Percentiles rank a stretch among this genome's conserved stretches.
These are phyloP conservation scores for Sphagnurus paluster DNA, from an alignment of 1,284 basidiomycete genomes.

Conservation along the genomic window DNA sequence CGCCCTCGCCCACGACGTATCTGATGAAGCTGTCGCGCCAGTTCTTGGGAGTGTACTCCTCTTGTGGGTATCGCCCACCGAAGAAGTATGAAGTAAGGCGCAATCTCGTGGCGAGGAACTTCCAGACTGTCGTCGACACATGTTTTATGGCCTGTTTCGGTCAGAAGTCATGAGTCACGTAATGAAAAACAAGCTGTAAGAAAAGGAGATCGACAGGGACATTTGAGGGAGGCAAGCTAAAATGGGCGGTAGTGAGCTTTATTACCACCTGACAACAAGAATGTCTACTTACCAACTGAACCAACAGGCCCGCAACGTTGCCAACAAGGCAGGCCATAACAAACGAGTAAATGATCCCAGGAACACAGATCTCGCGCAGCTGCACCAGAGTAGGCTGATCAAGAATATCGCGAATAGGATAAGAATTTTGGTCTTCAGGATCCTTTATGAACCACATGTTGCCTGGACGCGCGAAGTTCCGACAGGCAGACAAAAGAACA, in stretches of 20 bases:
- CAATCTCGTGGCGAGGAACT: slow-evolving; percentile 56
- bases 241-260: slow-evolving; percentile 5
- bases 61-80: slow-evolving; percentile 59
- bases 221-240: slow-evolving; percentile 73
- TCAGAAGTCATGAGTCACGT: slow-evolving; percentile 76
- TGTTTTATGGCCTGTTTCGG: slow-evolving; percentile 60
- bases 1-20: too few relatives aligned
- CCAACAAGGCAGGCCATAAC: slow-evolving; percentile 76
- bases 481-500: slow-evolving; percentile 75
- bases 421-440: slow-evolving; percentile 86
- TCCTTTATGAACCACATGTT: slow-evolving; percentile 98
- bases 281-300: slow-evolving; percentile 54
- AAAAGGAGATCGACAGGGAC: slow-evolving; percentile 89
- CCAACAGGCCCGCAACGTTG: slow-evolving; percentile 64
- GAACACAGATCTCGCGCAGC: slow-evolving; percentile 81
- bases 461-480: slow-evolving; percentile 83
- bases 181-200: slow-evolving; percentile 80
- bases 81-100: slow-evolving; percentile 87
- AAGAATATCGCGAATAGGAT: slow-evolving; percentile 90
- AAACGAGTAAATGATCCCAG: slow-evolving; percentile 84
- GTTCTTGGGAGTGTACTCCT: slow-evolving; percentile 52
- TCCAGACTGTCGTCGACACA: slow-evolving; percentile 62
- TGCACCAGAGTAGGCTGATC: slow-evolving; percentile 82
- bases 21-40: slow-evolving; percentile 31
- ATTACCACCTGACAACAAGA: slow-evolving; percentile 1